A percentile compares a stretch with the other conserved stretches of the same genome.
Conservation (phyloP, 73 alveolate genomes). For the Paramecium pentaurelia region DNA sequence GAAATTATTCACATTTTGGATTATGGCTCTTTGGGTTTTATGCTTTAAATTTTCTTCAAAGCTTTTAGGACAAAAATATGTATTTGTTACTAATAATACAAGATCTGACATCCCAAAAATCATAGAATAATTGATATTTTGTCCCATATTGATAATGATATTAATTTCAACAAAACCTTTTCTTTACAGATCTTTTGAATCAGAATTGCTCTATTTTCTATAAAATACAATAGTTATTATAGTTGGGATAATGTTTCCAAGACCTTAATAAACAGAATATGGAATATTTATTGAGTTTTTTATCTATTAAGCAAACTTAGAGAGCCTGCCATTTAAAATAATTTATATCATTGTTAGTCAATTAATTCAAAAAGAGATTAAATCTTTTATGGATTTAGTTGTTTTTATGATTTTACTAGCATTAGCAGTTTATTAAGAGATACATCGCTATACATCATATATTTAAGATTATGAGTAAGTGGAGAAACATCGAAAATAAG, state of each 20-base stretch:
- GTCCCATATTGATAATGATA: not conserved
- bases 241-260: not conserved
- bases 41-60: not conserved
- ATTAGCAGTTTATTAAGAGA: not conserved
- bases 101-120: not conserved
- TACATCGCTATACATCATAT: not conserved
- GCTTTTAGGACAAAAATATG: not conserved
- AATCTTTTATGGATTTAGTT: not conserved
- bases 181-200: not conserved
- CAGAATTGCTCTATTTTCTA: not conserved
- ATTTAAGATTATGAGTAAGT: not conserved
- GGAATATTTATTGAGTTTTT: not conserved
- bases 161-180: not conserved
- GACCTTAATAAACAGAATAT: not conserved
- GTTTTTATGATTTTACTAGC: not conserved
- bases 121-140: not conserved
- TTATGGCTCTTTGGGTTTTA: constrained; percentile 3
- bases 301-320: not conserved
- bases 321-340: not conserved
- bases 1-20: not conserved
- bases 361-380: not conserved
- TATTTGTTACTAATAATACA: not conserved
- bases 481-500: not conserved
- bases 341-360: not conserved
- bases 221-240: not conserved